A percentile compares a stretch with the other conserved stretches of the same genome.
Evolutionary conservation across 148 eudicot genomes (phyloP).

Genomic region (Rhododendron ferrugineum): DNA sequence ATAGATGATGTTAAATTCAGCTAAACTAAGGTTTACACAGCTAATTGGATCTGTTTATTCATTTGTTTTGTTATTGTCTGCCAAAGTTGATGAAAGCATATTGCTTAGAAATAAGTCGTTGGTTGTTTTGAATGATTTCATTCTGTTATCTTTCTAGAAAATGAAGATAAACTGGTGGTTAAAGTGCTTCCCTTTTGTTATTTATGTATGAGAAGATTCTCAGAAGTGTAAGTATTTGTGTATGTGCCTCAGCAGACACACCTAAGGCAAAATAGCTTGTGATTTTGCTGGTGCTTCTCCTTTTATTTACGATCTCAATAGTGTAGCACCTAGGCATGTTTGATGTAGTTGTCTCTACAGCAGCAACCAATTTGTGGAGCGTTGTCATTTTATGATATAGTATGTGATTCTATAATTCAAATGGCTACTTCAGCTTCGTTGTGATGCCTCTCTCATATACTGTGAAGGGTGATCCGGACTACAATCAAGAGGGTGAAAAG

Average conservation of each 20-base stretch:
- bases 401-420: constrained; percentile 28
- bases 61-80: not conserved
- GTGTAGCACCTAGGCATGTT: not conserved
- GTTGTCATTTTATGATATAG: constrained; percentile 19
- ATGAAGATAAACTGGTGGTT: not conserved
- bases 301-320: not conserved
- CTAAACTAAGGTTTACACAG: not conserved
- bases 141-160: not conserved
- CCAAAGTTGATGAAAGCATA: not conserved
- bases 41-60: not conserved
- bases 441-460: constrained; percentile 49
- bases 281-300: not conserved
- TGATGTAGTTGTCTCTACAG: not conserved
- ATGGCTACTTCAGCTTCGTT: constrained; percentile 43
- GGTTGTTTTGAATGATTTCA: not conserved
- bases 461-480: constrained; percentile 55
- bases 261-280: not conserved
- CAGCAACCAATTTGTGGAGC: not conserved
- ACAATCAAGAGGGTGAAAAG: constrained; percentile 25
- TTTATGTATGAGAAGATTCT: not conserved
- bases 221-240: not conserved
- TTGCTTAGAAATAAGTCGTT: not conserved
- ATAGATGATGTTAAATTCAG: not conserved
- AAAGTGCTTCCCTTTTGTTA: not conserved
- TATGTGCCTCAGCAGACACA: not conserved